A percentile compares a stretch with the other conserved stretches of the same genome.
Conservation (phyloP, 345 rosid genomes). For the Toxicodendron radicans region DNA sequence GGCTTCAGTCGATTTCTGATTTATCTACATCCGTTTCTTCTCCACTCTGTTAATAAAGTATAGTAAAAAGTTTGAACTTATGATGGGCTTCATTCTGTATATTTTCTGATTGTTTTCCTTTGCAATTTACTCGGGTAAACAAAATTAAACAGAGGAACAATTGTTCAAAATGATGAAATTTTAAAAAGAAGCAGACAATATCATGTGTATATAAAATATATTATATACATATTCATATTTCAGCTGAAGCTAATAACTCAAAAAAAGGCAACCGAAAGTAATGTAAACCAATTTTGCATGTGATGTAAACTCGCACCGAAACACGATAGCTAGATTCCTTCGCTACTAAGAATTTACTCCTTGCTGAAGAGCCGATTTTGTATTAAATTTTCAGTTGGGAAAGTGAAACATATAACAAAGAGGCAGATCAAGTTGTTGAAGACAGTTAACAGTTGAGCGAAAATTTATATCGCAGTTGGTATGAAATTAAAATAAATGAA, state of each 20-base stretch:
- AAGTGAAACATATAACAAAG: background rate
- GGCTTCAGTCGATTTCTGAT: background rate
- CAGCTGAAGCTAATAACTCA: background rate
- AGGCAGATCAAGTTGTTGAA: background rate
- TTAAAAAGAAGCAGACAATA: background rate
- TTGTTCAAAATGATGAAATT: too few relatives aligned
- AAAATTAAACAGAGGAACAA: too few relatives aligned
- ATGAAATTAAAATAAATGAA: too few relatives aligned
- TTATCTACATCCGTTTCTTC: background rate
- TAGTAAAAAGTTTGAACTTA: background rate
- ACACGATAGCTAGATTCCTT: background rate
- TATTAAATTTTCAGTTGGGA: background rate
- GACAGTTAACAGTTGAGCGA: background rate
- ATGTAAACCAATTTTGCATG: conserved; percentile 12
- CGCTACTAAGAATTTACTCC: background rate
- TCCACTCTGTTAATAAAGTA: background rate
- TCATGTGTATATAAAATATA: background rate
- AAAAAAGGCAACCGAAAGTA: conserved; percentile 17
- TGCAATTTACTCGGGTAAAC: too few relatives aligned
- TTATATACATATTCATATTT: background rate
- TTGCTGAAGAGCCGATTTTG: background rate
- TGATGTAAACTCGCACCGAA: background rate
- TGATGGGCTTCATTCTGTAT: too few relatives aligned
- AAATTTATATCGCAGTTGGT: background rate
- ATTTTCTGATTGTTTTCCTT: too few relatives aligned